Base-by-base conservation (phyloP, 2,329 filamentous ascomycete genomes). In the Cryphonectria nitschkei region DNA sequence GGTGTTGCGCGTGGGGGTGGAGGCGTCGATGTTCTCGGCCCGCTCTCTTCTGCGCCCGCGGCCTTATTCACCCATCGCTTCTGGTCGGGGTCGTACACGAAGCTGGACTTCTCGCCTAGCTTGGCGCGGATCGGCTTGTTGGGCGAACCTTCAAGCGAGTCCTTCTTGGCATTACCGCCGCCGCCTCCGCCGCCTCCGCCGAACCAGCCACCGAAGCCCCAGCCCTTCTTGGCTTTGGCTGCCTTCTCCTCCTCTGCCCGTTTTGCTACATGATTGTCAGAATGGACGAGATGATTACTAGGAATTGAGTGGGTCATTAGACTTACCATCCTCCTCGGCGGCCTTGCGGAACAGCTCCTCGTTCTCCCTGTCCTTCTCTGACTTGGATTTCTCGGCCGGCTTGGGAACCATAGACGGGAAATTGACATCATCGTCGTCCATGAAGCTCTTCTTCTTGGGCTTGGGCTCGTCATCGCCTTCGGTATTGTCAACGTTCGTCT, bases 1-100 rank as follows among this genome's bases (percentile, higher is more conserved):
- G 87, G 83, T 3, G 83, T 82, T 7, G 84, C 87, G 75, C 87
- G 90, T 0, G 95, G 95, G 5, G 94, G 95, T 1, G 96, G 95
- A 0, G 95, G 93, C 0, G 94, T 90, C 1, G 90, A 90, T 63
- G 87, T 84, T 74, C 89, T 87, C 3, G 87, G 83, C 37, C 86
- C 83, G 11, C 83, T 82, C 60, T 87, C 88, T 68, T 92, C 90
- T 9, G 88, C 87, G 16, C 91, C 91, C 14, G 89, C 89, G 79
- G 97, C 98, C 85, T 98, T 98, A 84, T 99, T 98, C 79, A 99
- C 87, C 97, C 97, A 99, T 79, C 96, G 94, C 84, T 97, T 97
- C 67, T 97, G 87, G n/a, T 98, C 93, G 2, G 94, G 92, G 78
- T 99, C 96, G 77, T 96, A 99, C 75, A 95, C 92, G 81, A 99